Evolutionary conservation across 1,139 yeast species (phyloP).

Genomic region (Dujonia santamariae): DNA sequence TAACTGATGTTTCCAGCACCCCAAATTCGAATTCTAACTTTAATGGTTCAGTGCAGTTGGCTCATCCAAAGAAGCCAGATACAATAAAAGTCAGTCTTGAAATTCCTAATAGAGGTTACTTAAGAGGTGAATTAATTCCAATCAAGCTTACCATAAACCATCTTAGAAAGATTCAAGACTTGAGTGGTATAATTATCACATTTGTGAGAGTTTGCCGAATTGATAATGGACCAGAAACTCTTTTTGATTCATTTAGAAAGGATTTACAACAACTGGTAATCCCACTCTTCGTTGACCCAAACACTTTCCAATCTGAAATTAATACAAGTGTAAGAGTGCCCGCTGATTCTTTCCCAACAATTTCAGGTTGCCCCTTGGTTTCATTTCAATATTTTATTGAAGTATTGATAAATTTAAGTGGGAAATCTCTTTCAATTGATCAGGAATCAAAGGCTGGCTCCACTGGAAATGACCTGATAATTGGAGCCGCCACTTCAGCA

Average conservation of each 20-base stretch:
- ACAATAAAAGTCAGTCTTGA: conserved; percentile 55
- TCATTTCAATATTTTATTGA: conserved; percentile 85
- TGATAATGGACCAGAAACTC: conserved; percentile 61
- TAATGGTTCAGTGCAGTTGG: too few species aligned
- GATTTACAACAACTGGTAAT: conserved; percentile 76
- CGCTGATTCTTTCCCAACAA: conserved; percentile 83
- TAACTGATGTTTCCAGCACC: conserved; percentile 5
- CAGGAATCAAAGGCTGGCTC: conserved; percentile 15
- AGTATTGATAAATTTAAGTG: conserved; percentile 67
- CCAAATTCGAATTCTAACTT: conserved; percentile 6
- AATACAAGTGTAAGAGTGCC: conserved; percentile 71
- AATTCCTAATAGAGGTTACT: conserved; percentile 65
- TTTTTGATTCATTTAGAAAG: conserved; percentile 76
- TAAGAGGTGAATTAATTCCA: conserved; percentile 77
- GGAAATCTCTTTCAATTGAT: conserved; percentile 34
- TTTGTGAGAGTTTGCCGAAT: conserved; percentile 78
- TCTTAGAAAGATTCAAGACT: conserved; percentile 64
- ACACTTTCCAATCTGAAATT: conserved; percentile 53
- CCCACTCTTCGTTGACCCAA: conserved; percentile 78
- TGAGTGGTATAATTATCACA: conserved; percentile 78
- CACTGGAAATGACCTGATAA: conserved; percentile 9
- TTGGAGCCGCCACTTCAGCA: conserved; percentile 11
- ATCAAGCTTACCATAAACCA: conserved; percentile 65
- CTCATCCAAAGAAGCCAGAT: conserved; percentile 15
- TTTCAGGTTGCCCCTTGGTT: conserved; percentile 68